These are phyloP conservation scores for Sporothrix mexicana DNA, from an alignment of 2,329 filamentous ascomycete species.

Conservation along the genomic window DNA sequence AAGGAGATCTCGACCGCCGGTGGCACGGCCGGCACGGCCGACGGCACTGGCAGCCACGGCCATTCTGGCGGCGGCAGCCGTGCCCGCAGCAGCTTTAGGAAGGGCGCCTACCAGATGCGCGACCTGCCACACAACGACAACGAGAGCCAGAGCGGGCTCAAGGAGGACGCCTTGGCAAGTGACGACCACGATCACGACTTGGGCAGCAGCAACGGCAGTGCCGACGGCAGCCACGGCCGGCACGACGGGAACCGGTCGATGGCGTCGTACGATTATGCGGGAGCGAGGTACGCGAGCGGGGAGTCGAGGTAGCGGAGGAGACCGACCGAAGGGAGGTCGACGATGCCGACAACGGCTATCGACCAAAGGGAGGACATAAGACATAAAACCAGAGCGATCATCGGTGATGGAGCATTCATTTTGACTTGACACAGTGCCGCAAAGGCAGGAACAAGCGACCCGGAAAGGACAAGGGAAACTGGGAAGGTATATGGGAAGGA, in stretches of 20 bases:
- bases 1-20: neutral
- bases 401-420: neutral
- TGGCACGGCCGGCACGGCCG: neutral
- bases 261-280: constrained; percentile 7
- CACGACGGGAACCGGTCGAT: neutral
- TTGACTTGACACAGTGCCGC: neutral
- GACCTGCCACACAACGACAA: neutral
- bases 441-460: neutral
- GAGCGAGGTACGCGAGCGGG: neutral
- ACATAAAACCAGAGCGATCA: neutral
- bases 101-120: constrained; percentile 20
- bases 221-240: neutral
- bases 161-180: neutral
- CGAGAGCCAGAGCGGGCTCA: constrained; percentile 24
- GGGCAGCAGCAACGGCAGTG: neutral
- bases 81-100: neutral
- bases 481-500: neutral
- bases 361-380: neutral
- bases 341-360: too few relatives aligned
- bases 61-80: neutral
- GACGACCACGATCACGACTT: neutral
- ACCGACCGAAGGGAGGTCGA: neutral
- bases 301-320: neutral
- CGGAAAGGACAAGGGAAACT: too few relatives aligned
- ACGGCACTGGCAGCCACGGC: neutral